Percentiles rank a stretch among this genome's conserved stretches.
These are phyloP conservation scores for Globisporangium sylvaticum DNA, from an alignment of 352 stramenopile genomes.

Conservation along the genomic window DNA sequence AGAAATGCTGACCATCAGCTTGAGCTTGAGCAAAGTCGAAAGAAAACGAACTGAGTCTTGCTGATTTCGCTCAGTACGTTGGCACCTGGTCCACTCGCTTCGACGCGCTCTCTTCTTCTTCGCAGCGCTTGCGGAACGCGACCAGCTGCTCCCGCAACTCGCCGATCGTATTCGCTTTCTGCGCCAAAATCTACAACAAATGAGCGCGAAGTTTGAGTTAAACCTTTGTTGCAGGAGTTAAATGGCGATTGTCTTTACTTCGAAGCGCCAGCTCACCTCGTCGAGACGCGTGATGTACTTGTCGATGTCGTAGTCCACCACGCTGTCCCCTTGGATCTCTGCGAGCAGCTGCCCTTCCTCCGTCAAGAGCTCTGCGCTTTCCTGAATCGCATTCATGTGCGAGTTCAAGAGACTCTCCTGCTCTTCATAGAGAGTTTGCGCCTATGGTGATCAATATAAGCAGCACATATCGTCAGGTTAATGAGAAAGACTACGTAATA, in stretches of 20 bases:
- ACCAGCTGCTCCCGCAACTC: constrained; percentile 78
- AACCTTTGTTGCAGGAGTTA: not conserved
- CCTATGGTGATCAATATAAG: constrained; percentile 16
- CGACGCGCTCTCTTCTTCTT: constrained; percentile 77
- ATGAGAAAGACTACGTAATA: not conserved
- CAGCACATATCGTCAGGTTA: not conserved
- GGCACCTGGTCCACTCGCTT: constrained; percentile 33
- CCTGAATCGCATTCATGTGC: constrained; percentile 96
- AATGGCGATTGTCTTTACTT: not conserved
- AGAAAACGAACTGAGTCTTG: not conserved
- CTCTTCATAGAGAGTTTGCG: constrained; percentile 94
- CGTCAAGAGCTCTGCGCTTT: constrained; percentile 96
- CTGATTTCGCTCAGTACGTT: constrained; percentile 20
- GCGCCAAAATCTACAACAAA: constrained; percentile 86
- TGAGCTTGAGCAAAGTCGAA: not conserved
- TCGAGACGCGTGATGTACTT: constrained; percentile 90
- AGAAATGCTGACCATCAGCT: not conserved
- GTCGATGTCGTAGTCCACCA: constrained; percentile 94
- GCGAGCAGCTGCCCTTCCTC: constrained; percentile 91
- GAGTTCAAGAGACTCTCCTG: constrained; percentile 94
- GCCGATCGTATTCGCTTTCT: constrained; percentile 90
- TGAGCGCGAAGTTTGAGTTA: not conserved
- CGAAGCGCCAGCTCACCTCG: constrained; percentile 32
- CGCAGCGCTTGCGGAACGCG: constrained; percentile 75
- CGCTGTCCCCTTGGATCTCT: constrained; percentile 82